phyloP scores from a whole-genome alignment of 2,329 filamentous ascomycete genomes.

The Aspergillus sp. region DNA sequence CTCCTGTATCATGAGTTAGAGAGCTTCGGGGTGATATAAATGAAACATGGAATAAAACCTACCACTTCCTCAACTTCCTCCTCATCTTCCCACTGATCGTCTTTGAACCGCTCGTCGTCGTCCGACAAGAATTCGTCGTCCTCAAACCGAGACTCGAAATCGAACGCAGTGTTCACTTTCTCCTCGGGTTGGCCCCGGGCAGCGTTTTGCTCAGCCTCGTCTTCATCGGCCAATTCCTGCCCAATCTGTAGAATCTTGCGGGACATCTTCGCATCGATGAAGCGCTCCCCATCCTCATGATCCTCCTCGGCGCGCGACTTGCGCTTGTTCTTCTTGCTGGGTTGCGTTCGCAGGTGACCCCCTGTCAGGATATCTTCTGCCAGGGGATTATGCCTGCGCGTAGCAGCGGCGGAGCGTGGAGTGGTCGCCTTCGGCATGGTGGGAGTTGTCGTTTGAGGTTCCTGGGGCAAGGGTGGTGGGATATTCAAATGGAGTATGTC shows the following conservation, averaged over 20 bases:
- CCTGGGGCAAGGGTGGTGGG: neutral
- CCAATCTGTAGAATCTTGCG: conserved; percentile 86
- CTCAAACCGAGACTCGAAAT: conserved; percentile 73
- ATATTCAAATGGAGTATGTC: neutral
- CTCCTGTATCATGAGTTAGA: conserved; percentile 50
- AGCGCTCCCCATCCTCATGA: conserved; percentile 63
- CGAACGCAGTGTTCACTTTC: conserved; percentile 64
- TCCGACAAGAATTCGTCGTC: conserved; percentile 50
- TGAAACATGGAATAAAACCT: conserved; percentile 17
- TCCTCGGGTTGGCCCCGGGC: conserved; percentile 38
- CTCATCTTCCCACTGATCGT: conserved; percentile 74
- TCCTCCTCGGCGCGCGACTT: conserved; percentile 56
- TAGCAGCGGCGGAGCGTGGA: conserved; percentile 53
- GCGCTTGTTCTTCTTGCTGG: conserved; percentile 65
- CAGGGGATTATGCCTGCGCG: conserved; percentile 81
- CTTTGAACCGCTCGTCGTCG: conserved; percentile 53
- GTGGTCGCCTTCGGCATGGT: conserved; percentile 77
- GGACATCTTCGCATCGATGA: conserved; percentile 84
- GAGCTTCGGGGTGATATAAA: too few relatives aligned
- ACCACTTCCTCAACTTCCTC: conserved; percentile 57
- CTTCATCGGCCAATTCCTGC: conserved; percentile 82
- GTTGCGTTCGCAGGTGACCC: conserved; percentile 69
- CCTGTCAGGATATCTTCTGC: conserved; percentile 79
- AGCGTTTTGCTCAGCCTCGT: conserved; percentile 52
- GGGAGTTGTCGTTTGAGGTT: neutral